Evolutionary conservation across 2,329 filamentous ascomycete species (phyloP).

Genomic region (Metarhizium guizhouense): DNA sequence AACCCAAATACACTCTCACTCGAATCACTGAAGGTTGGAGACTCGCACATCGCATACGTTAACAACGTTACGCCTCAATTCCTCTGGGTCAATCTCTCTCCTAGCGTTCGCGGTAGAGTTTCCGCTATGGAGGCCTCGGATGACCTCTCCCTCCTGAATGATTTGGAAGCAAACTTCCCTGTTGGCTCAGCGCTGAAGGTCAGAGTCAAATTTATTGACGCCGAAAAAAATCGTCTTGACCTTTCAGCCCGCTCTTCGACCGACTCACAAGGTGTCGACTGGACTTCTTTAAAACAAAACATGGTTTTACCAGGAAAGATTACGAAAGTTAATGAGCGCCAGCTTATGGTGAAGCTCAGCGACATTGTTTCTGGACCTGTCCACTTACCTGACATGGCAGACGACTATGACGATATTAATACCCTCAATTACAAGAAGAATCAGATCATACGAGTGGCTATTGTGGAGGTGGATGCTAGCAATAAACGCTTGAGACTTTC

Average conservation of each 20-base stretch:
- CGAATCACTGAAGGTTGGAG: conserved; percentile 62
- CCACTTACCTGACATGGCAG: conserved; percentile 71
- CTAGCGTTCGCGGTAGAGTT: conserved; percentile 78
- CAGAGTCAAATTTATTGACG: conserved; percentile 66
- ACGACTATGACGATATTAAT: conserved; percentile 77
- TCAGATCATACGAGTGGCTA: conserved; percentile 78
- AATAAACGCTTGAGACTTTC: conserved; percentile 84
- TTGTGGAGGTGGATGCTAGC: conserved; percentile 67
- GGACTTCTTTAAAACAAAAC: conserved; percentile 65
- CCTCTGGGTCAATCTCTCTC: conserved; percentile 86
- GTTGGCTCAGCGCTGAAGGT: conserved; percentile 82
- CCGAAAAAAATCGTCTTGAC: conserved; percentile 66
- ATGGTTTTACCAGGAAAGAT: conserved; percentile 77
- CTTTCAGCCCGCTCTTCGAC: conserved; percentile 65
- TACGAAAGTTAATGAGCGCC: conserved; percentile 76
- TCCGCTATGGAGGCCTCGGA: conserved; percentile 78
- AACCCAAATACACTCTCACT: conserved; percentile 50
- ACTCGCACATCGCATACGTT: conserved; percentile 71
- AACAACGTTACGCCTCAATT: conserved; percentile 78
- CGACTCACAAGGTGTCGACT: conserved; percentile 41
- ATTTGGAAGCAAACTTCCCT: conserved; percentile 74
- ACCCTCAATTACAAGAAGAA: conserved; percentile 70
- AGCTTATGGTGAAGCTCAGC: conserved; percentile 77
- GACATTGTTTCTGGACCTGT: conserved; percentile 72
- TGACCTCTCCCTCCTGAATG: conserved; percentile 68